Base-by-base conservation (phyloP, 139 green algal species). In the Picocystis salinarum region DNA sequence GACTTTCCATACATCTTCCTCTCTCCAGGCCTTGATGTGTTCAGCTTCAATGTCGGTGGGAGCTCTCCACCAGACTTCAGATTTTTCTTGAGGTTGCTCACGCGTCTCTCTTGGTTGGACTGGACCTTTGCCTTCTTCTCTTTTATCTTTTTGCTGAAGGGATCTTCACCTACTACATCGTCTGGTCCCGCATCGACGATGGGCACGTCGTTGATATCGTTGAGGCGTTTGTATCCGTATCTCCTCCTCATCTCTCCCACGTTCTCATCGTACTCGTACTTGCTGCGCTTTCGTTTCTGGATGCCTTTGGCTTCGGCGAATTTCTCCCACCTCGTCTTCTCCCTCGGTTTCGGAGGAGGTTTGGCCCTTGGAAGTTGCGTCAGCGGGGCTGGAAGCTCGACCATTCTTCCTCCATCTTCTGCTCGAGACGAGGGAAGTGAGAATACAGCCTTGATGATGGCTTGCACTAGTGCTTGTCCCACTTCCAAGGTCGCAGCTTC, bases 251-350 rank as follows among this genome's bases (percentile, higher is more conserved):
- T 93, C 40, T 91, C 77, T 19, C 57, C 40, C 9, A 42, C 34
- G 3, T 53, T 47, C 47, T 97, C 85, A 39, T 97, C 87, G 45
- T 59, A 92, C 45, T 73, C 67, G 28, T 83, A 45, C 63, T 84
- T 91, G 62, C 57, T 77, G 34, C 77, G 71, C 70, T 97, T 97
- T 12, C 39, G 54, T 40, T 78, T 83, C 5, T 56, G 27, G 37
- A 97, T 97, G 46, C 85, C 85, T 67, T 93, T 93, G 48, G 77
- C 49, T 64, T 83, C 55, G 15, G 85, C 85, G 69, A 95, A 95
- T 41, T 76, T 53, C 67, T 95, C 71, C 85, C 85, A 95, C 53
- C 76, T 80, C 6, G 85, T 95, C 17, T 75, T 64, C 2, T 69
- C 59, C 39, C 75, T 74, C 9, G 74, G 63, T 54, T 76, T 80